Evolutionary conservation across 75 land plant species (phyloP).

Genomic region (Sequoiadendron giganteum): DNA sequence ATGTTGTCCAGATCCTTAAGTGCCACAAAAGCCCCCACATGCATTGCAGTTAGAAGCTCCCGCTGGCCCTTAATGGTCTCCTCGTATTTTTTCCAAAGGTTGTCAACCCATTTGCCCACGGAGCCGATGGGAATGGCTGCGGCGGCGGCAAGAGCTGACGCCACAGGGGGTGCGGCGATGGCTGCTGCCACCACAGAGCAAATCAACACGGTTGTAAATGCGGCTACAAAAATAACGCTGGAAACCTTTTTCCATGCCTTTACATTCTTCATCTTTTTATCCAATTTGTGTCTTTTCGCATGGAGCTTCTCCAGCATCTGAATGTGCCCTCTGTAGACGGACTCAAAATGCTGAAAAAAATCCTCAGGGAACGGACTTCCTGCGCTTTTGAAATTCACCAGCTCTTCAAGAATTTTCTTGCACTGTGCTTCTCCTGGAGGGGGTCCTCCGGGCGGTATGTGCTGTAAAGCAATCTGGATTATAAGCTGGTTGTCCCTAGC

Average conservation of each 20-base stretch:
- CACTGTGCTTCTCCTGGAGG: slow-evolving; percentile 5
- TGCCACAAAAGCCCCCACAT: slow-evolving; percentile 46
- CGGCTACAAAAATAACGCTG: slow-evolving; percentile 53
- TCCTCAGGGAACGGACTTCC: slow-evolving; percentile 71
- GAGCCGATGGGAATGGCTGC: too few species aligned
- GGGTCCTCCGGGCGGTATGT: slow-evolving; percentile 47
- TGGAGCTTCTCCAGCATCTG: slow-evolving; percentile 64
- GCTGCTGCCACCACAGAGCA: slow-evolving; percentile 76
- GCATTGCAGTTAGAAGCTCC: too few species aligned
- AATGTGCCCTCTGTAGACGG: slow-evolving; percentile 45
- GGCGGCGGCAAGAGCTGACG: too few species aligned
- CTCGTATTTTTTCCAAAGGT: too few species aligned
- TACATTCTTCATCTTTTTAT: slow-evolving; percentile 46
- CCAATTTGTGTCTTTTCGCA: slow-evolving; percentile 41
- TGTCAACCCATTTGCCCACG: too few species aligned
- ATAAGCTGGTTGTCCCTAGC: slow-evolving; percentile 53
- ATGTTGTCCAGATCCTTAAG: slow-evolving; percentile 76
- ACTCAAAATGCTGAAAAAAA: slow-evolving; percentile 48
- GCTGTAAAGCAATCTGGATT: slow-evolving; percentile 53
- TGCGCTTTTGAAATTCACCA: slow-evolving; percentile 41
- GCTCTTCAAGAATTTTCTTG: slow-evolving; percentile 31
- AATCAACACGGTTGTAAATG: slow-evolving; percentile 66
- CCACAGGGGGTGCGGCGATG: slow-evolving; percentile 44
- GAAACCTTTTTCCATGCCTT: slow-evolving; percentile 79
- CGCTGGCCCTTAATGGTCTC: too few species aligned